Conservation (phyloP, 106 monocot species). For the Ottelia alismoides region DNA sequence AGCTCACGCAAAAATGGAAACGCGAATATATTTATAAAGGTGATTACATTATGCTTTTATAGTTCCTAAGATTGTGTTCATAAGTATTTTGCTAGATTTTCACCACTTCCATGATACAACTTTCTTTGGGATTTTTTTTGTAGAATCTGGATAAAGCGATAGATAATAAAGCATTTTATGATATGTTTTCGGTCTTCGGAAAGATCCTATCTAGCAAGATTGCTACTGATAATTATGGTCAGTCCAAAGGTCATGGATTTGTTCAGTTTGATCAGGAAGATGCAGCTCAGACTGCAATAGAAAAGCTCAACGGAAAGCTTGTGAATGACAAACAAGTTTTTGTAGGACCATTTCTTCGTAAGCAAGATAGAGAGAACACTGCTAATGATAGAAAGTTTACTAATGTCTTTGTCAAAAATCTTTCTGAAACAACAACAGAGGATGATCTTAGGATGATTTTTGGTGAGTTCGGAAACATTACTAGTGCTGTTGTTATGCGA, state of each 20-base stretch:
- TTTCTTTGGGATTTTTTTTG: too few relatives aligned
- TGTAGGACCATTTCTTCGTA: slow-evolving; percentile 38
- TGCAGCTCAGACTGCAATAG: slow-evolving; percentile 35
- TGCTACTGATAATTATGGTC: slow-evolving; percentile 30
- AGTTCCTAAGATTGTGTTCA: too few relatives aligned
- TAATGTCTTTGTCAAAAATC: slow-evolving; percentile 60
- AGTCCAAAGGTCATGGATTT: slow-evolving; percentile 61
- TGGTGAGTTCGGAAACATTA: slow-evolving; percentile 31
- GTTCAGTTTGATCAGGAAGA: slow-evolving; percentile 54
- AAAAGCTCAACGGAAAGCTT: slow-evolving; percentile 39
- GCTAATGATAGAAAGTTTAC: slow-evolving; percentile 36
- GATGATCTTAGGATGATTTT: slow-evolving; percentile 38
- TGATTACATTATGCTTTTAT: too few relatives aligned
- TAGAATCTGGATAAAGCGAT: slow-evolving; percentile 14
- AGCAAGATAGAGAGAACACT: slow-evolving; percentile 23
- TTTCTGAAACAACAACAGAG: slow-evolving; percentile 27
- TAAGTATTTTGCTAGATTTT: too few relatives aligned
- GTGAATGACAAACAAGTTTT: slow-evolving; percentile 36
- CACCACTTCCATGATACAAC: too few relatives aligned
- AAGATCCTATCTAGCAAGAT: slow-evolving; percentile 31
- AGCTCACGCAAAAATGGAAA: too few relatives aligned
- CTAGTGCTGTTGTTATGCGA: slow-evolving; percentile 44
- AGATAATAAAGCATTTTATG: slow-evolving; percentile 12
- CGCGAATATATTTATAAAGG: too few relatives aligned
- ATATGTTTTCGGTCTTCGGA: slow-evolving; percentile 12